Evolutionary conservation across 345 rosid genomes (phyloP).

Genomic region (Eucalyptus marginata): DNA sequence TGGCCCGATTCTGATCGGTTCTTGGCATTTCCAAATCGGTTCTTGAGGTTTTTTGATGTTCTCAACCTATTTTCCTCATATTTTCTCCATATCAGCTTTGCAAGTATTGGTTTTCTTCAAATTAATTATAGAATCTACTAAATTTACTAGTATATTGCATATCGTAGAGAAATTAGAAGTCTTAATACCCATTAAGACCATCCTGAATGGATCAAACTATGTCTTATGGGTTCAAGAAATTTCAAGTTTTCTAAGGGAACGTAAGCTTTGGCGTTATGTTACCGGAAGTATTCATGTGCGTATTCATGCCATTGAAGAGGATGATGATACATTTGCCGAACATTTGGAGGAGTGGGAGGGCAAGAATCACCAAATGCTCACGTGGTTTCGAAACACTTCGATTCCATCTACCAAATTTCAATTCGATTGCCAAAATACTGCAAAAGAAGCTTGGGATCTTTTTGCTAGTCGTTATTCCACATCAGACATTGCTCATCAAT

Average conservation of each 20-base stretch:
- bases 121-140: too few relatives aligned
- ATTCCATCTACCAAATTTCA: background rate
- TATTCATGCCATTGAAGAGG: background rate
- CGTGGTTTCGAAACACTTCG: background rate
- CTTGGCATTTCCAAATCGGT: too few relatives aligned
- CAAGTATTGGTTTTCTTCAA: too few relatives aligned
- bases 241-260: background rate
- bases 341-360: background rate
- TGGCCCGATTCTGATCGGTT: too few relatives aligned
- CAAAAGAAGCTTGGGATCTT: background rate
- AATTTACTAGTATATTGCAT: background rate
- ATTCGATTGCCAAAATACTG: background rate
- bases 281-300: background rate
- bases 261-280: background rate
- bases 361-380: background rate
- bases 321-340: background rate
- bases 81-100: background rate
- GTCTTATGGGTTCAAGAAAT: background rate
- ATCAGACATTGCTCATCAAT: background rate
- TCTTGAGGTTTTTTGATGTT: background rate
- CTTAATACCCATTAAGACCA: background rate
- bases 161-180: background rate
- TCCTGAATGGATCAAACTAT: background rate
- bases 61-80: background rate
- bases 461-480: background rate